Conservation (phyloP, 2,329 filamentous ascomycete species). For the Cladophialophora bantiana region DNA sequence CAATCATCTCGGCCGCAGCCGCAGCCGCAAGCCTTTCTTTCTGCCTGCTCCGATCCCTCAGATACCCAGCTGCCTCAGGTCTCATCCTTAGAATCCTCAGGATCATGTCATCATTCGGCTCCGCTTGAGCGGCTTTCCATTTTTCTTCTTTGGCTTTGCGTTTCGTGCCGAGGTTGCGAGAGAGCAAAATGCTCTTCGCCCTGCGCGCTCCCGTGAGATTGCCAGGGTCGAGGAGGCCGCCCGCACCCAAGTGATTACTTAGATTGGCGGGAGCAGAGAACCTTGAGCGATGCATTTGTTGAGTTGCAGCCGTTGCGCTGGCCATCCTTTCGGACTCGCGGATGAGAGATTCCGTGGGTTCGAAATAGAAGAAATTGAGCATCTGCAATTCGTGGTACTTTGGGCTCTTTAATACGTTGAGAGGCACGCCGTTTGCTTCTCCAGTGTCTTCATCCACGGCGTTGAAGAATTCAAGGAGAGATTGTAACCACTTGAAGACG, state of each 20-base stretch:
- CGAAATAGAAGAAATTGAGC: conserved; percentile 98
- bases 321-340: conserved; percentile 97
- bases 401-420: conserved; percentile 90
- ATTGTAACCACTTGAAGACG: conserved; percentile 90
- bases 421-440: conserved; percentile 84
- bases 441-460: conserved; percentile 83
- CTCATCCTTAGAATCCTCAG: conserved; percentile 92
- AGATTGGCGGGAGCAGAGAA: conserved; percentile 70
- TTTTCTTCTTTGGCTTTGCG: conserved; percentile 94
- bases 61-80: conserved; percentile 83
- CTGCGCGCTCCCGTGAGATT: conserved; percentile 58
- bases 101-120: conserved; percentile 98
- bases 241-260: conserved; percentile 48
- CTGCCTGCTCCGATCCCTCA: conserved; percentile 89
- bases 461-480: conserved; percentile 94
- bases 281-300: conserved; percentile 64
- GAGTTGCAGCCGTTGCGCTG: conserved; percentile 78
- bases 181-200: conserved; percentile 83
- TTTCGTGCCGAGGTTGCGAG: conserved; percentile 94
- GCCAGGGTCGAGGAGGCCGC: conserved; percentile 60
- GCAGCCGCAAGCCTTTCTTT: conserved; percentile 91
- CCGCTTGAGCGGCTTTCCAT: conserved; percentile 91
- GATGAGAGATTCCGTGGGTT: conserved; percentile 87
- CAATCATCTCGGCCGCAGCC: conserved; percentile 91
- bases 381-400: conserved; percentile 98